Evolutionary conservation across 1,284 basidiomycete species (phyloP).

Genomic region (Marasmius tenuissimus): DNA sequence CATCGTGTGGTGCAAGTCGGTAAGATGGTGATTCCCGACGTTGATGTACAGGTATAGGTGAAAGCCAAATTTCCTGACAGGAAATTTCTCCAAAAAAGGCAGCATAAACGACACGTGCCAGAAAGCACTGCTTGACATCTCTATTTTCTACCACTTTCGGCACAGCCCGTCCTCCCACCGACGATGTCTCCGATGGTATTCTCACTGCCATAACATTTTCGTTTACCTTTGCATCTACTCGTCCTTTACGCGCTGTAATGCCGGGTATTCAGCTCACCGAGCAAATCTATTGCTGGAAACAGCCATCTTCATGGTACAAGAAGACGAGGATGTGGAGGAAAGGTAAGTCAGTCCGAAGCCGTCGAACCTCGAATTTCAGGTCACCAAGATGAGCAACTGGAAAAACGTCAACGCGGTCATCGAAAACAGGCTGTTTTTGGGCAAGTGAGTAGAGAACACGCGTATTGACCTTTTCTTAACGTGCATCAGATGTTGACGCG

Average conservation of each 20-base stretch:
- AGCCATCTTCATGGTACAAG: not conserved
- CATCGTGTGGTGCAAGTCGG: not conserved
- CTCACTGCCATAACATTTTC: not conserved
- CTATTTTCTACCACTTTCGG: not conserved
- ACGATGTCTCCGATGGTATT: not conserved
- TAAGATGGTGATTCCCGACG: not conserved
- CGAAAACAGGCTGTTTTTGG: conserved; percentile 67
- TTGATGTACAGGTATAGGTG: conserved; percentile 2
- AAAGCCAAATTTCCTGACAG: not conserved
- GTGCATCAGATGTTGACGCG: conserved; percentile 1
- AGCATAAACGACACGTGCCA: not conserved
- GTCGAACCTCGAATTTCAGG: conserved; percentile 16
- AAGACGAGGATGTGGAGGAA: conserved; percentile 19
- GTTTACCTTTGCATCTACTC: not conserved
- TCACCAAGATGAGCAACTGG: conserved; percentile 54
- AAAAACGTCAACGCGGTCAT: conserved; percentile 74
- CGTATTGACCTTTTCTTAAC: conserved; percentile 16
- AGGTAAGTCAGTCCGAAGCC: conserved; percentile 9
- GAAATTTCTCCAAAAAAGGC: not conserved
- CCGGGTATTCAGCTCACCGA: not conserved
- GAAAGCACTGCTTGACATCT: not conserved
- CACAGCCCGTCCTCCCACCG: not conserved
- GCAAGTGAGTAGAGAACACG: conserved; percentile 55
- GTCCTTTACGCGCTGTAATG: not conserved
- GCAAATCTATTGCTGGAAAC: not conserved